phyloP scores from a whole-genome alignment of 176 grass and related monocot species.

The Oryza glaberrima region DNA sequence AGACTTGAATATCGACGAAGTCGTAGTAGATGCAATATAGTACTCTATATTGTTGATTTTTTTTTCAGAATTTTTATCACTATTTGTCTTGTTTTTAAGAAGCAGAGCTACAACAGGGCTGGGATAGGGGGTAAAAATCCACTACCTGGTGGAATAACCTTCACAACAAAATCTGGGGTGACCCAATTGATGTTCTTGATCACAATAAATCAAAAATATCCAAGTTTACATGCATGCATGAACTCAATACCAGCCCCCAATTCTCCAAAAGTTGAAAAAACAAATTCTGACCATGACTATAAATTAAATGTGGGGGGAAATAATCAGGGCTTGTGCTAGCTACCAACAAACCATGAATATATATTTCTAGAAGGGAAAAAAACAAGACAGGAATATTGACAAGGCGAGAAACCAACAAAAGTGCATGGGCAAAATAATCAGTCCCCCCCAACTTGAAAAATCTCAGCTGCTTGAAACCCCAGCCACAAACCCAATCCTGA shows the following conservation, averaged over 20 bases:
- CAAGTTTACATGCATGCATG: background rate
- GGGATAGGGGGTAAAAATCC: too few relatives aligned
- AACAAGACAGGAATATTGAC: background rate
- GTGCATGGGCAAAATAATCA: background rate
- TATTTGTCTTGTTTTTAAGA: too few relatives aligned
- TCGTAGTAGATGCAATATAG: too few relatives aligned
- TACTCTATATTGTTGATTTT: too few relatives aligned
- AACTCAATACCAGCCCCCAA: background rate
- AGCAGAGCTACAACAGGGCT: too few relatives aligned
- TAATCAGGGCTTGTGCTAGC: background rate
- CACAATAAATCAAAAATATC: slow-evolving; percentile 11
- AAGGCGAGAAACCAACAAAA: slow-evolving; percentile 37
- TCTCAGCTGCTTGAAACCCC: slow-evolving; percentile 36
- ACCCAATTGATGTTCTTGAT: background rate
- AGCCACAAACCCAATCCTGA: slow-evolving; percentile 34
- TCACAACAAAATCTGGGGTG: too few relatives aligned
- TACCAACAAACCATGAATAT: background rate
- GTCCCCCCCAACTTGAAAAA: slow-evolving; percentile 15
- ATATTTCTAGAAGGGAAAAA: too few relatives aligned
- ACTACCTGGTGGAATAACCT: too few relatives aligned
- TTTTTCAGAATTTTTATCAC: too few relatives aligned
- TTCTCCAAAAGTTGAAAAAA: background rate
- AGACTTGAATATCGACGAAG: too few relatives aligned
- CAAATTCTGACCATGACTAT: background rate
- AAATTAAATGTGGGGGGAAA: too few relatives aligned